These are phyloP conservation scores for Zoysia japonica DNA, from an alignment of 176 grass and related monocot species.

Conservation along the genomic window DNA sequence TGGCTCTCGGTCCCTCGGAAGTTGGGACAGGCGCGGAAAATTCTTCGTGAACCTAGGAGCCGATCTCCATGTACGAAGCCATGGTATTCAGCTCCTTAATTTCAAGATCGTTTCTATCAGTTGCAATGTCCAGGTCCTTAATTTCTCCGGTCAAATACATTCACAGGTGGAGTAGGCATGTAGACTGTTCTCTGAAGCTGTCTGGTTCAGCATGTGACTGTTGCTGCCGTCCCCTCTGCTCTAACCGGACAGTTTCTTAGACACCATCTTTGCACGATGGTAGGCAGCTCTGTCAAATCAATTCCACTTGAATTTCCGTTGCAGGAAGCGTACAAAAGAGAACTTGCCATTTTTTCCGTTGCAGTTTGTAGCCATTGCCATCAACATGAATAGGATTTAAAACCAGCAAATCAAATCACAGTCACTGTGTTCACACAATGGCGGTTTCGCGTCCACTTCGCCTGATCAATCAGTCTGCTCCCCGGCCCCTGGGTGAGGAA, in stretches of 20 bases:
- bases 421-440: not conserved
- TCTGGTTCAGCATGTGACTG: not conserved
- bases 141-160: not conserved
- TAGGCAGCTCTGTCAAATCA: not conserved
- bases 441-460: conserved; percentile 29
- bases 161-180: not conserved
- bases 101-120: not conserved
- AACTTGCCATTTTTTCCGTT: not conserved
- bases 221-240: not conserved
- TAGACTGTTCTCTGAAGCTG: too few species aligned
- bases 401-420: not conserved
- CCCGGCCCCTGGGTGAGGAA: not conserved
- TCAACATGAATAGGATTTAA: not conserved
- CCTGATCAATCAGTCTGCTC: not conserved
- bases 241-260: not conserved
- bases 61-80: conserved; percentile 16
- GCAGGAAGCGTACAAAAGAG: too few species aligned
- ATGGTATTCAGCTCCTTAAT: not conserved
- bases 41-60: too few species aligned
- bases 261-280: too few species aligned
- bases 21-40: not conserved
- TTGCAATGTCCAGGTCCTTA: not conserved
- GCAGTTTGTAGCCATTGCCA: not conserved
- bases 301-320: too few species aligned
- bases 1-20: not conserved